Evolutionary conservation across 2,329 filamentous ascomycete species (phyloP).

Genomic region (Mariannaea sp.): DNA sequence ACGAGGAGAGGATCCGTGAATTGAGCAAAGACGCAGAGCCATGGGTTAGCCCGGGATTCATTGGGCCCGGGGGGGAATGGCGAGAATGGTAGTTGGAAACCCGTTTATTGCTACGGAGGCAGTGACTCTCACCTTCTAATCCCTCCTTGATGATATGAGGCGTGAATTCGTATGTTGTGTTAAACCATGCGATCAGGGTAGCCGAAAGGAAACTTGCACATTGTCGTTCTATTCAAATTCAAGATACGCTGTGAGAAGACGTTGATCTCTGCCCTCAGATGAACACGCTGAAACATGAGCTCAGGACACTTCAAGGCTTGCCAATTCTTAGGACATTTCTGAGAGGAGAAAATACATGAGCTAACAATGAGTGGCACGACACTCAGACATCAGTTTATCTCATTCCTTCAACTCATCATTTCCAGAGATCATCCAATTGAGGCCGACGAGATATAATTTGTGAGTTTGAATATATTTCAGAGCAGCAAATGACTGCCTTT

Average conservation of each 20-base stretch:
- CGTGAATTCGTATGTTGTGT: no score
- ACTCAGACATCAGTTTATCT: neutral
- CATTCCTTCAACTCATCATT: conserved; percentile 49
- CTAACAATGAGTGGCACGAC: neutral
- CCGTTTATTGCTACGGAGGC: no score
- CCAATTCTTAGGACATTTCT: neutral
- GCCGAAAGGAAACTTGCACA: no score
- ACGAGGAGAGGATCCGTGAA: conserved; percentile 69
- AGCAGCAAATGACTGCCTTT: conserved; percentile 50
- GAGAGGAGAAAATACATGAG: neutral
- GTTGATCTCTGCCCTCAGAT: no score
- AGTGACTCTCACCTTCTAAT: no score
- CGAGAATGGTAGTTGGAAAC: conserved; percentile 11
- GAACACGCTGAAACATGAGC: no score
- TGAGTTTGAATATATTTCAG: conserved; percentile 46
- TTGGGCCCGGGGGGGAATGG: conserved; percentile 19
- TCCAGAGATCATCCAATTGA: conserved; percentile 54
- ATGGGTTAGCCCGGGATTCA: conserved; percentile 53
- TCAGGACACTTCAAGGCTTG: no score
- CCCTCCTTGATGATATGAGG: no score
- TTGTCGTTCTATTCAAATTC: no score
- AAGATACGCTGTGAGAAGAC: no score
- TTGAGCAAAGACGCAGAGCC: conserved; percentile 62
- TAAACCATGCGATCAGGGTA: no score
- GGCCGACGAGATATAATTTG: conserved; percentile 45